Conservation (phyloP, 176 grass and related monocot species). For the Leersia perrieri region DNA sequence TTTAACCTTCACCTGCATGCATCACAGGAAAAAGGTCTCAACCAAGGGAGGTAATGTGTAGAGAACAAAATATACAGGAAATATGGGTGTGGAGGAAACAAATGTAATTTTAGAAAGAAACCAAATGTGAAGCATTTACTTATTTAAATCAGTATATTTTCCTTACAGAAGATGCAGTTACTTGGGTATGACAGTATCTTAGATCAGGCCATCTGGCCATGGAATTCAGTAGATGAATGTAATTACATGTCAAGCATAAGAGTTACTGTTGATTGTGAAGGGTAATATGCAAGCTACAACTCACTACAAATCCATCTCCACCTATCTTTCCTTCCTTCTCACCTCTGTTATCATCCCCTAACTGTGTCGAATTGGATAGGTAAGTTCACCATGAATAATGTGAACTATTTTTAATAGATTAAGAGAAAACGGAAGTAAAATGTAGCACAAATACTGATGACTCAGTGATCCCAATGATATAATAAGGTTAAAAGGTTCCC, state of each 20-base stretch:
- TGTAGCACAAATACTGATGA: not conserved
- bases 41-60: conserved; percentile 1
- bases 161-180: not conserved
- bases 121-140: not conserved
- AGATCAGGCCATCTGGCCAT: too few species aligned
- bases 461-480: not conserved
- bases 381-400: not conserved
- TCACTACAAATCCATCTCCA: not conserved
- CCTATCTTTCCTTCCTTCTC: not conserved
- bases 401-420: not conserved
- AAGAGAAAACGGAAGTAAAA: not conserved
- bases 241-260: too few species aligned
- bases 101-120: not conserved
- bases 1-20: not conserved
- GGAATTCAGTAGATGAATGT: not conserved
- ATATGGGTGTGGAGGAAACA: not conserved
- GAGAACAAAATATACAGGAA: not conserved
- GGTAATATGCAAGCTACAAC: not conserved
- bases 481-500: not conserved
- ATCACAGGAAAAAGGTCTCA: not conserved
- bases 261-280: too few species aligned
- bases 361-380: not conserved
- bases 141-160: not conserved
- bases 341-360: not conserved
- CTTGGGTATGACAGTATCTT: too few species aligned